A percentile compares a stretch with the other conserved stretches of the same genome.
phyloP scores from a whole-genome alignment of 2,329 filamentous ascomycete genomes.

The Orbilia blumenaviensis region DNA sequence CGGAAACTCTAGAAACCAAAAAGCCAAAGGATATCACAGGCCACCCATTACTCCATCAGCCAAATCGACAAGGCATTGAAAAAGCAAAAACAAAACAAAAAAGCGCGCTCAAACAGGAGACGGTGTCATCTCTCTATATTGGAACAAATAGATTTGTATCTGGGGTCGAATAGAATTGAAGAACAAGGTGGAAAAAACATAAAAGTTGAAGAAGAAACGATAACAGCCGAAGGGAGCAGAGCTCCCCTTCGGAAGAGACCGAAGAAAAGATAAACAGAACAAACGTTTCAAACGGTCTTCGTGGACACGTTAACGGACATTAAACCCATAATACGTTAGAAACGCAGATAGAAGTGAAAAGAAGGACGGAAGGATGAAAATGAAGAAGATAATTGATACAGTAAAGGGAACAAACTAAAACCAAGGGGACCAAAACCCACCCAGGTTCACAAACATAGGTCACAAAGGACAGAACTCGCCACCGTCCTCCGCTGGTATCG shows the following conservation, averaged over 20 bases:
- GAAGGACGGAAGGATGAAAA: not conserved
- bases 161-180: constrained; percentile 1
- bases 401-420: not conserved
- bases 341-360: not conserved
- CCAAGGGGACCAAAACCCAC: not conserved
- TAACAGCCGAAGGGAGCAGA: not conserved
- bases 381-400: constrained; percentile 1
- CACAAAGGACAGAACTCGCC: not conserved
- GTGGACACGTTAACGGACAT: constrained; percentile 37
- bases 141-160: constrained; percentile 13
- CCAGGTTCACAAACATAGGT: constrained; percentile 4
- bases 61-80: not conserved
- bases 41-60: constrained; percentile 26
- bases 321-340: constrained; percentile 32
- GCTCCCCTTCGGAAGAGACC: not conserved
- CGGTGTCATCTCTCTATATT: constrained; percentile 10
- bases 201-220: not conserved
- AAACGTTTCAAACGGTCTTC: constrained; percentile 24
- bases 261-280: constrained; percentile 11
- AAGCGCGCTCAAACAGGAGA: not conserved
- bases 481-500: not conserved
- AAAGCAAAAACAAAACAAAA: not conserved
- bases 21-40: constrained; percentile 9
- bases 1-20: not conserved
- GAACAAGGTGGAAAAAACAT: not conserved